Evolutionary conservation across 2,329 filamentous ascomycete species (phyloP), one percentile per base, ranked within the genome.

Genomic region (Ophiostoma sp.): DNA sequence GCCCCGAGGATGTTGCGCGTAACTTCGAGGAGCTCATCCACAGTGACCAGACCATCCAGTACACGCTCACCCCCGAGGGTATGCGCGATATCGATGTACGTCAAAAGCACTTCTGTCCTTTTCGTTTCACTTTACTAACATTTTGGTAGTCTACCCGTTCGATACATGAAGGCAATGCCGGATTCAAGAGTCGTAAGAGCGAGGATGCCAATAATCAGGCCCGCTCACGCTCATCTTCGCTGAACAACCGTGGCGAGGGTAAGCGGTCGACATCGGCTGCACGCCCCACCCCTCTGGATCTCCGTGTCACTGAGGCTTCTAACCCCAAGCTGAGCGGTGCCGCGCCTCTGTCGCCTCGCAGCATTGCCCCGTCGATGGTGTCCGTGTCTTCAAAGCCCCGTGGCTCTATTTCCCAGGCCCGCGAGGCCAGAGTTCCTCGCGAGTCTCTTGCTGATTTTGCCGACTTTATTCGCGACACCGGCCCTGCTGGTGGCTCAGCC

Each of bases 381-480:
- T 70, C 70, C 0, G 72, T 75, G 67, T 72, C 76, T 55, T 74
- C 76, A 6, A 78, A 76, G 63, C 70, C 75, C n/a, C 78, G 77
- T 27, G 42, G 60, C 2, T 75, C 73, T 36, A 73, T 70, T 4
- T 74, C 76, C 9, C 77, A 78, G 73, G 87, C 92, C 38, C 85
- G 93, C 71, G 93, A 97, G 72, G 88, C 92, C 1, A 85, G 89
- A 70, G 81, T 90, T 8, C 83, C 87, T 9, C 82, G 83, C 5
- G 90, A 93, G 71, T 92, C 92, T 0, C 86, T 89, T 8, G 83
- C 87, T 63, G 93, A 97, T 74, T 92, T 97, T 79, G 91, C 92
- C 36, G 90, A 96, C 69, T 97, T 97, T 76, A 92, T 96, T 74
- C 89, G 92, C 70, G 91, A 90, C 0, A 96, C 92, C 42, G 92